Conservation (phyloP, 768 basidiomycete genomes). For the Leccinum imitatum region DNA sequence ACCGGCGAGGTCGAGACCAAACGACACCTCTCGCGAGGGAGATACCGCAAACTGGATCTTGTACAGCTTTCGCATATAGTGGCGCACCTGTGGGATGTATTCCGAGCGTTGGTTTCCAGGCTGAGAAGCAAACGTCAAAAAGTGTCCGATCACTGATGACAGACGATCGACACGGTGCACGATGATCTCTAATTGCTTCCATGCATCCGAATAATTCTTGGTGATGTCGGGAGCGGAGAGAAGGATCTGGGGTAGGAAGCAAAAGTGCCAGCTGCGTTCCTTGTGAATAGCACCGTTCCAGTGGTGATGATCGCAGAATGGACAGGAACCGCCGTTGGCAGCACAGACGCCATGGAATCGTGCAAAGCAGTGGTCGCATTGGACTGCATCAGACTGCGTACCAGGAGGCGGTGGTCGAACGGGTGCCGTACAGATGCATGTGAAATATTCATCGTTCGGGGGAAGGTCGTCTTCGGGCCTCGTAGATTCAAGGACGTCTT, state of each 20-base stretch:
- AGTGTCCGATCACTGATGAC: conserved; percentile 73
- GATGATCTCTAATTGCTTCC: conserved; percentile 77
- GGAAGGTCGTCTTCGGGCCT: conserved; percentile 77
- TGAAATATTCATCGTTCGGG: conserved; percentile 77
- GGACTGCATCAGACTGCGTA: conserved; percentile 76
- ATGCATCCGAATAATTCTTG: conserved; percentile 75
- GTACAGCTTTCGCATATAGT: conserved; percentile 89
- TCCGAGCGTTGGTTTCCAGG: conserved; percentile 71
- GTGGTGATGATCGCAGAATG: conserved; percentile 89
- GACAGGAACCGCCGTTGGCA: conserved; percentile 86
- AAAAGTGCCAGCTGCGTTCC: conserved; percentile 81
- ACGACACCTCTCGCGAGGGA: conserved; percentile 76
- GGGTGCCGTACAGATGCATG: conserved; percentile 76
- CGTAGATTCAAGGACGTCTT: conserved; percentile 75
- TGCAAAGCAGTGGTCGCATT: conserved; percentile 87
- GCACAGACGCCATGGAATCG: conserved; percentile 85
- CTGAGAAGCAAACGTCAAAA: conserved; percentile 69
- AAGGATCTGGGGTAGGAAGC: conserved; percentile 70
- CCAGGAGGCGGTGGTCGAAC: conserved; percentile 81
- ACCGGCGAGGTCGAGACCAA: conserved; percentile 79
- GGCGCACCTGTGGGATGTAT: conserved; percentile 79
- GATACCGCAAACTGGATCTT: conserved; percentile 89
- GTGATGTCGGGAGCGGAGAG: conserved; percentile 75
- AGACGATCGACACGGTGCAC: conserved; percentile 79
- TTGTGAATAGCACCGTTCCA: conserved; percentile 87